Conservation (phyloP, 129 eudicot genomes). For the Ambrosia artemisiifolia region DNA sequence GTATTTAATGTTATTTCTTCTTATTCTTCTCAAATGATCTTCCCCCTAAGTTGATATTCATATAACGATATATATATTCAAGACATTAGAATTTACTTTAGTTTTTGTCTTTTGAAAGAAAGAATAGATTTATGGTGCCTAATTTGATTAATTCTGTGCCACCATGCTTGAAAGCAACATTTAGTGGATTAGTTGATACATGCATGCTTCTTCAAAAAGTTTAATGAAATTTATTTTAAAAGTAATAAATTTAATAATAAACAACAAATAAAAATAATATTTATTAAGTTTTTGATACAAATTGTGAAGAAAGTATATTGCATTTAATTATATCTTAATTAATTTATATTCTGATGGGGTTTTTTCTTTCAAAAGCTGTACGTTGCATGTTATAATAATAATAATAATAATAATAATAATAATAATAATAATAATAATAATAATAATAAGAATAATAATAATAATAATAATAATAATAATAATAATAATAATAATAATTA, state of each 20-base stretch:
- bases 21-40: too few relatives aligned
- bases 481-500: too few relatives aligned
- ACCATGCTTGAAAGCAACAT: conserved; percentile 32
- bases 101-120: not conserved
- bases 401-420: too few relatives aligned
- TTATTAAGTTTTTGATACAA: not conserved
- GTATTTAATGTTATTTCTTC: too few relatives aligned
- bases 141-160: conserved; percentile 15
- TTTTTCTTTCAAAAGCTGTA: too few relatives aligned
- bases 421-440: too few relatives aligned
- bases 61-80: too few relatives aligned
- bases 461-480: too few relatives aligned
- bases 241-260: not conserved
- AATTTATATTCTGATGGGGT: not conserved
- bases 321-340: not conserved
- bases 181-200: conserved; percentile 42
- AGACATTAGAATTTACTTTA: not conserved
- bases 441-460: too few relatives aligned
- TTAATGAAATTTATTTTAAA: not conserved
- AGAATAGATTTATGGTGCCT: conserved; percentile 2
- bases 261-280: not conserved
- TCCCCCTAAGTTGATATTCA: too few relatives aligned
- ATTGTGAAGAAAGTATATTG: too few relatives aligned
- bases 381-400: too few relatives aligned
- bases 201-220: conserved; percentile 24